Percentiles rank a stretch among this genome's conserved stretches.
phyloP scores from a whole-genome alignment of 179 eudicot genomes.

The Corrigiola litoralis region DNA sequence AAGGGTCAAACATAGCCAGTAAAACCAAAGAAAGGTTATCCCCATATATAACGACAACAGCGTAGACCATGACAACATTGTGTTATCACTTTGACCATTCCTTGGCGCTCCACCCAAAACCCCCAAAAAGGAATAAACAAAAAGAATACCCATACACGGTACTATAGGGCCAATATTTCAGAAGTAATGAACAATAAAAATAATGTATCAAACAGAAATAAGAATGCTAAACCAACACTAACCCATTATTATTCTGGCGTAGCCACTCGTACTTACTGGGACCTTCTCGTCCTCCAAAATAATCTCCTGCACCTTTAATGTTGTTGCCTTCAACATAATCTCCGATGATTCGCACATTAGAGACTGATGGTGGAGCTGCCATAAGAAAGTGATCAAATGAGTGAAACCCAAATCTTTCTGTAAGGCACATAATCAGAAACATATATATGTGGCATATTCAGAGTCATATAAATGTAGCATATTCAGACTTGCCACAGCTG shows the following conservation, averaged over 20 bases:
- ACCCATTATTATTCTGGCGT: constrained; percentile 76
- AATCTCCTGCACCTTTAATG: constrained; percentile 71
- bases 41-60: too few relatives aligned
- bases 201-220: not conserved
- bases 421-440: not conserved
- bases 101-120: not conserved
- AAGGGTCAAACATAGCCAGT: too few relatives aligned
- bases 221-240: constrained; percentile 22
- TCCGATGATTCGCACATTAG: constrained; percentile 66
- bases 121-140: not conserved
- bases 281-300: constrained; percentile 98
- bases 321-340: constrained; percentile 72
- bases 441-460: not conserved
- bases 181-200: not conserved
- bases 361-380: constrained; percentile 93
- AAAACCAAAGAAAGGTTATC: too few relatives aligned
- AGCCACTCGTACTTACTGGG: constrained; percentile 97
- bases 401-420: not conserved
- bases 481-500: not conserved
- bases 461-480: not conserved
- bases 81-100: too few relatives aligned
- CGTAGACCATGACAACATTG: too few relatives aligned
- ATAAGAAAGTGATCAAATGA: constrained; percentile 5
- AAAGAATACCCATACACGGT: not conserved
- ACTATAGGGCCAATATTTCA: not conserved